A percentile compares a stretch with the other conserved stretches of the same genome.
phyloP scores from a whole-genome alignment of 768 basidiomycete species.

The Pleurotus salmoneostramineus region DNA sequence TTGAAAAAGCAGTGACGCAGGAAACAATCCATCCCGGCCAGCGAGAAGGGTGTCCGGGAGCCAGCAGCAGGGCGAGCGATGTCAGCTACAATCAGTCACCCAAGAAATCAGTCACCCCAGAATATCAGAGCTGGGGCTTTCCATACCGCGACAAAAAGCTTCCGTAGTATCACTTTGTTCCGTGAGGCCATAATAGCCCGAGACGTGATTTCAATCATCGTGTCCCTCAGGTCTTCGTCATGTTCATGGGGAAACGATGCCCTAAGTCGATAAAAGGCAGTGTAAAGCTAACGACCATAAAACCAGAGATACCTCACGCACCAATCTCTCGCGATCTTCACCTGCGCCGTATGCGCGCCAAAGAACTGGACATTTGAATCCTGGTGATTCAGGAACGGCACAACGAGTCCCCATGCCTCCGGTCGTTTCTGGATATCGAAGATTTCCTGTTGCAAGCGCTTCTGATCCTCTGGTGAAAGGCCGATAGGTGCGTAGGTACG shows the following conservation, averaged over 20 bases:
- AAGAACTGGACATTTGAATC: conserved; percentile 92
- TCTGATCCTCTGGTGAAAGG: conserved; percentile 53
- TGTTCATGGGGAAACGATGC: conserved; percentile 67
- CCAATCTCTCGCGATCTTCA: conserved; percentile 94
- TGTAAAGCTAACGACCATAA: neutral
- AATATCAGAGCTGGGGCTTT: too few species aligned
- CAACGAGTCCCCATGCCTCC: conserved; percentile 82
- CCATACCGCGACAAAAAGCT: conserved; percentile 83
- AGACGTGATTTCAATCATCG: conserved; percentile 67
- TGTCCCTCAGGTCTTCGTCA: conserved; percentile 52
- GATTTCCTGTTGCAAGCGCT: conserved; percentile 64
- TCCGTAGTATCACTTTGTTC: conserved; percentile 74
- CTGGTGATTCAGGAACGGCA: conserved; percentile 66
- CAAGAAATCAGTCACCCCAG: too few species aligned
- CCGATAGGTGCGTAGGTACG: conserved; percentile 58
- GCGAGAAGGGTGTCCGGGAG: conserved; percentile 49
- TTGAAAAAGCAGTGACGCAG: conserved; percentile 59
- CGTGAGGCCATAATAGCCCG: conserved; percentile 56
- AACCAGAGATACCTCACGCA: conserved; percentile 27
- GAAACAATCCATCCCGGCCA: conserved; percentile 79
- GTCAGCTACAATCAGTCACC: conserved; percentile 39
- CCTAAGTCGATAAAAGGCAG: conserved; percentile 38
- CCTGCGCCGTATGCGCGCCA: conserved; percentile 89
- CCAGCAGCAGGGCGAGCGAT: conserved; percentile 69
- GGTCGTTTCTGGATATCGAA: conserved; percentile 73